A percentile compares a stretch with the other conserved stretches of the same genome.
Conservation (phyloP, 371 early-diverging fungal species). For the Mucor plumbeus region DNA sequence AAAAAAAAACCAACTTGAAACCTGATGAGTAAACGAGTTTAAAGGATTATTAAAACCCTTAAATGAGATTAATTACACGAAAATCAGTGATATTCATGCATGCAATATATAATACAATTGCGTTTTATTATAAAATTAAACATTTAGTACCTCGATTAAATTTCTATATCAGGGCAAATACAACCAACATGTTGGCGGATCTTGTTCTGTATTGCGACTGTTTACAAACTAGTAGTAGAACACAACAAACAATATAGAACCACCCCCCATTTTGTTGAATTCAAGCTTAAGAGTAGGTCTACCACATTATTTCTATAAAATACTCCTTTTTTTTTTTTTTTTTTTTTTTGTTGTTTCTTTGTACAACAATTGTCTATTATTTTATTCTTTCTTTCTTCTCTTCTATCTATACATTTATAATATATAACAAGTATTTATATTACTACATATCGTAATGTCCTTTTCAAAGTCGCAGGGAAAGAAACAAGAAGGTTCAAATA, state of each 20-base stretch:
- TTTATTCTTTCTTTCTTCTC: background rate
- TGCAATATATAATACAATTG: no score
- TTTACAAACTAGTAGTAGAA: no score
- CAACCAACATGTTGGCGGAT: no score
- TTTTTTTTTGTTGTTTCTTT: background rate
- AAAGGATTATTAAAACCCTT: no score
- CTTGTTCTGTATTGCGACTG: no score
- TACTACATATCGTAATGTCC: conserved; percentile 19
- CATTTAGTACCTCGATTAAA: no score
- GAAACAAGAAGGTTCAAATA: conserved; percentile 36
- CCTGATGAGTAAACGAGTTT: no score
- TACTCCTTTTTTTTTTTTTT: conserved; percentile 10
- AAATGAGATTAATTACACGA: background rate
- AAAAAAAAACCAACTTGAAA: no score
- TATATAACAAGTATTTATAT: background rate
- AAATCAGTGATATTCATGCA: no score
- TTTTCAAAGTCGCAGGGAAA: conserved; percentile 44
- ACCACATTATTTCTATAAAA: background rate
- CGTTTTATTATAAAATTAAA: no score
- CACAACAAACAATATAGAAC: background rate
- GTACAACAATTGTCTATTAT: background rate
- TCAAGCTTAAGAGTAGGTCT: background rate
- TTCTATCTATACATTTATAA: background rate
- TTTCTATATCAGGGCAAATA: no score
- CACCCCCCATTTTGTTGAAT: background rate